Evolutionary conservation across 2,329 filamentous ascomycete genomes (phyloP), one percentile per base, ranked within the genome.

Genomic region (Sporothrix dimorphospora): DNA sequence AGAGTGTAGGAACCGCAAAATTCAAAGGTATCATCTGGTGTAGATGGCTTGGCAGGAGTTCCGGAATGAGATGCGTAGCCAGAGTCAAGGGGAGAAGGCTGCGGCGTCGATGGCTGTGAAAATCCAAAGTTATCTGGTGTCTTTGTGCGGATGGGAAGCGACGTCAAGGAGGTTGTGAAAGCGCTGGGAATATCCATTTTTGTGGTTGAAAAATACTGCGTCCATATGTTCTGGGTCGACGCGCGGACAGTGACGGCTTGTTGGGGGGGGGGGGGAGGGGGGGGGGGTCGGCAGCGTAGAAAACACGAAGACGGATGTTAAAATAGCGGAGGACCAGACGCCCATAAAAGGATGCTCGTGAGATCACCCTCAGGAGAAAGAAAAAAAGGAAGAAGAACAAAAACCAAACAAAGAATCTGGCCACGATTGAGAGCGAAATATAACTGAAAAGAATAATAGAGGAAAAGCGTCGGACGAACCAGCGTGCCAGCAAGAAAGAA

Each of bases 41-140:
- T 51, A 0, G 57, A 68, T 1, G 47, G 49, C 8, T 72, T 72
- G 9, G 63, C 66, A 3, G 74, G 74, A 1, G 69, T 73, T 66
- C 70, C 38, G 1, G 59, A 30, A 24, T 72, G 69, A 38, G 75
- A 76, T 42, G 65, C 73, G 47, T 76, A 76, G 21, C 75, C 75
- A 3, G 75, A 76, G 30, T 76, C 75, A 11, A 53, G 34, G 34
- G 68, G 72, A 9, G 71, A 66, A 5, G 38, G 14, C 27, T 14
- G 16, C 21, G 40, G 42, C 34, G 59, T 42, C 38, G 47, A 42
- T 4, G 34, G 68, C 53, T 42, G 51, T 34, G 55, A 47, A 16
- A 11, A 3, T 1, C 16, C 53, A 12, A 53, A 34, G 6, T 6
- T n/a, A 9, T 51, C 57, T 14, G 69, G 55, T 8, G 69, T 40